A percentile compares a stretch with the other conserved stretches of the same genome.
phyloP scores from a whole-genome alignment of 345 rosid species.

The Eucalyptus sp. region DNA sequence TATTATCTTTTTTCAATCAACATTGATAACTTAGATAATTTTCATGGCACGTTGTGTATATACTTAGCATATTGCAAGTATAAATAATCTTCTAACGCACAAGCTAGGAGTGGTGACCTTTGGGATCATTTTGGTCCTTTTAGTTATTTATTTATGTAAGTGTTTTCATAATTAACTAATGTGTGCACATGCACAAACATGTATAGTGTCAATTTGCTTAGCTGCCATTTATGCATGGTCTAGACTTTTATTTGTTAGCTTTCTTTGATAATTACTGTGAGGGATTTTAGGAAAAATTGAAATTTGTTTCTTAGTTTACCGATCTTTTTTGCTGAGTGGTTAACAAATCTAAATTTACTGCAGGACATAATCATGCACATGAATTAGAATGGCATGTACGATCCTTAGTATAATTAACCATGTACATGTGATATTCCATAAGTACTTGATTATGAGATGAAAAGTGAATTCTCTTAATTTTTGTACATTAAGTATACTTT shows the following conservation, averaged over 20 bases:
- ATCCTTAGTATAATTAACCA: background rate
- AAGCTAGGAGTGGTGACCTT: background rate
- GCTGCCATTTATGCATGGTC: background rate
- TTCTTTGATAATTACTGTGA: background rate
- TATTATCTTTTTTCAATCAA: background rate
- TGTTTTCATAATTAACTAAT: background rate
- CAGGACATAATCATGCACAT: background rate
- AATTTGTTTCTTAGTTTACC: background rate
- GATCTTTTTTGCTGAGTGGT: background rate
- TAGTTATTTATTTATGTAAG: background rate
- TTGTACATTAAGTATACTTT: background rate
- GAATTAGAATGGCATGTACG: background rate
- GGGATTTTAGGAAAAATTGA: background rate
- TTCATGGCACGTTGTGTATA: background rate
- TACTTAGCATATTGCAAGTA: background rate
- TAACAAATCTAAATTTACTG: background rate
- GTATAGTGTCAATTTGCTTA: background rate
- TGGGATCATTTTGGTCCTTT: background rate
- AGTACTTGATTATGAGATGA: background rate
- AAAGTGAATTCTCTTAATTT: background rate
- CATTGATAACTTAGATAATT: background rate
- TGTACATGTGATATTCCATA: background rate
- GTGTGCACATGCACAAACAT: background rate
- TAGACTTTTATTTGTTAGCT: background rate
- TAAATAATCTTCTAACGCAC: background rate